Conservation (phyloP, 1,284 basidiomycete species). For the Ganoderma lingzhi region DNA sequence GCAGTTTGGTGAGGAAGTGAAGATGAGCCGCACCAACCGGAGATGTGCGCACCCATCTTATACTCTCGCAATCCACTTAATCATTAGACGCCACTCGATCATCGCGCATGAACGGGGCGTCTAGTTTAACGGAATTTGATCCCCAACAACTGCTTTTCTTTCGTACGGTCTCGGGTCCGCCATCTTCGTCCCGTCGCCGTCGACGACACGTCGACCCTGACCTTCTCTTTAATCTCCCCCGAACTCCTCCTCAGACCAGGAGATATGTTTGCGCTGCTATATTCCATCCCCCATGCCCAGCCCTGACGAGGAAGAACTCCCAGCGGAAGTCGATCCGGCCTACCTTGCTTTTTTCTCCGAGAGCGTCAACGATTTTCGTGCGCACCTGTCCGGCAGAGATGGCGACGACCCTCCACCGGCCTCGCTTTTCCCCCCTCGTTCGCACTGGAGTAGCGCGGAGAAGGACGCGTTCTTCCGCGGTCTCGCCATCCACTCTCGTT, state of each 20-base stretch:
- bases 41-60: too few relatives aligned
- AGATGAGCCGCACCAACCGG: too few relatives aligned
- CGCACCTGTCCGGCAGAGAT: conserved; percentile 35
- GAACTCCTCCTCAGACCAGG: conserved; percentile 16
- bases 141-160: too few relatives aligned
- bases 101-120: background rate
- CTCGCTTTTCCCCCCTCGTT: conserved; percentile 54
- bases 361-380: conserved; percentile 32
- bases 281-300: conserved; percentile 21
- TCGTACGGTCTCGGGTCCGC: background rate
- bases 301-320: conserved; percentile 28
- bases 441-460: conserved; percentile 72
- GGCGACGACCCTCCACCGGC: conserved; percentile 34
- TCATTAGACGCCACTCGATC: too few relatives aligned
- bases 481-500: conserved; percentile 67
- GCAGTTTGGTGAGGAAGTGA: background rate
- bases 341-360: conserved; percentile 34
- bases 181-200: background rate
- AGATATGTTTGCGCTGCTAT: conserved; percentile 22
- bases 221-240: background rate
- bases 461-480: conserved; percentile 77
- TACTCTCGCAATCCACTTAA: too few relatives aligned
- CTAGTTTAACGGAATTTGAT: too few relatives aligned
- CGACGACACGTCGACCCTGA: conserved; percentile 21
- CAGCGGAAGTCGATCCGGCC: conserved; percentile 23